Base-by-base conservation (phyloP, 495 filamentous ascomycete species). In the Penicillium soppii region DNA sequence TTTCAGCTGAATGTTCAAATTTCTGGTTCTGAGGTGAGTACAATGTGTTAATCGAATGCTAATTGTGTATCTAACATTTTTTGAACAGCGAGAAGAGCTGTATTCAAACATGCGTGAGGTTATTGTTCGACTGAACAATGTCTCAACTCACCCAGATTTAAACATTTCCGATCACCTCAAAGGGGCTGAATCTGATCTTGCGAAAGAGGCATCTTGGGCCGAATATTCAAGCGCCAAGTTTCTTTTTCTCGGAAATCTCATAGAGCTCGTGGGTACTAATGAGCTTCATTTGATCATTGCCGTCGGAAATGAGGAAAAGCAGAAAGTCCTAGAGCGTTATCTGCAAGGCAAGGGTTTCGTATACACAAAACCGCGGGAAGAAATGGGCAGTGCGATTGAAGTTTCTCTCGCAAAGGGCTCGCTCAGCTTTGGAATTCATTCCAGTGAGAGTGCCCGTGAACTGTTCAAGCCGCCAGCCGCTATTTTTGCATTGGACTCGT, bases 201-300 rank as follows among this genome's bases (percentile, higher is more conserved):
- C 65, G 23, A 66, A 73, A 38, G 76, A 82, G 51, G 75, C 81
- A 9, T 59, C 68, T 12, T 84, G 80, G 75, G 77, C 80, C 4
- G 76, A 82, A 38, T 70, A 74, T 12, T 79, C 74, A 12, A 84
- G 82, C 54, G 61, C 79, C 22, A 80, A 85, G 58, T 82, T 87
- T 56, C 54, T 71, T 17, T 76, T 88, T 52, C 62, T 86, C 5
- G 63, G 74, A 26, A 67, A 76, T 57, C 65, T 87, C 32, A 57
- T 84, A 41, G 60, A 80, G 43, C 51, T 71, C 36, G 62, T 72
- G 7, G 66, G 67, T 8, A 51, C 59, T 3, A 54, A 64, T 27
- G 67, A 74, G 17, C 40, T 75, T 12, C 80, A 83, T 53, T 49
- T 85, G 32, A 67, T 73, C 2, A 63, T 84, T 7, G 66, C 76